phyloP scores from a whole-genome alignment of 768 basidiomycete genomes.

The Tricholoma furcatifolium region DNA sequence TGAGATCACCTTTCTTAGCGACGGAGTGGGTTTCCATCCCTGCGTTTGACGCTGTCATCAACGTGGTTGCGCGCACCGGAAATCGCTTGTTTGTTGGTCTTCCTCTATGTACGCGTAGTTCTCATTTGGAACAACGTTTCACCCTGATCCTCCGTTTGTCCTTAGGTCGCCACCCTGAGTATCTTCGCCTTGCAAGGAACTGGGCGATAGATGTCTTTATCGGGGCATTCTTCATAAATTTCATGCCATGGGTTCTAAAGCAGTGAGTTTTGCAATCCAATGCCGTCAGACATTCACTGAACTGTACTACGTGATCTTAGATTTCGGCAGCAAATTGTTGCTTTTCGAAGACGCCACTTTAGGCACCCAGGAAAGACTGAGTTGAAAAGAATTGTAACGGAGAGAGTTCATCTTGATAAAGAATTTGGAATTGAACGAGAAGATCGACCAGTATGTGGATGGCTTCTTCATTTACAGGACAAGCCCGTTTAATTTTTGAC shows the following conservation, averaged over 20 bases:
- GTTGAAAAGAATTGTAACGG: background rate
- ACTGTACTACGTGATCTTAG: background rate
- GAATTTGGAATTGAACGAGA: background rate
- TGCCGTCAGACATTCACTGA: too few relatives aligned
- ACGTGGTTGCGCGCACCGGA: background rate
- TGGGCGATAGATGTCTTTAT: slow-evolving; percentile 3
- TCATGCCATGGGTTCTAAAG: slow-evolving; percentile 1
- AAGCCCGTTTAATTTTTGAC: background rate
- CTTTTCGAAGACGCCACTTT: background rate
- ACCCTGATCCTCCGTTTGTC: too few relatives aligned
- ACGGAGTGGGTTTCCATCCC: background rate
- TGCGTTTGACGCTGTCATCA: background rate
- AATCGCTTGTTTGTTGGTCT: slow-evolving; percentile 6
- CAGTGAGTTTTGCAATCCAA: background rate
- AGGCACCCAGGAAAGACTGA: background rate
- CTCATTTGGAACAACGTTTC: too few relatives aligned
- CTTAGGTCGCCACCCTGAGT: background rate
- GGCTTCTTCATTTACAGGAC: too few relatives aligned
- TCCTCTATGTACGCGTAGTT: background rate
- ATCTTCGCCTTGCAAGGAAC: slow-evolving; percentile 1
- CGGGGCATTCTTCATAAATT: slow-evolving; percentile 7
- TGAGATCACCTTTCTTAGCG: background rate
- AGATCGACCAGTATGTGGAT: background rate
- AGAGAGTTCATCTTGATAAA: slow-evolving; percentile 1
- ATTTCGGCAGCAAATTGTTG: background rate